Base-by-base conservation (phyloP, 2,329 filamentous ascomycete genomes). In the Penicillium verrucosum region DNA sequence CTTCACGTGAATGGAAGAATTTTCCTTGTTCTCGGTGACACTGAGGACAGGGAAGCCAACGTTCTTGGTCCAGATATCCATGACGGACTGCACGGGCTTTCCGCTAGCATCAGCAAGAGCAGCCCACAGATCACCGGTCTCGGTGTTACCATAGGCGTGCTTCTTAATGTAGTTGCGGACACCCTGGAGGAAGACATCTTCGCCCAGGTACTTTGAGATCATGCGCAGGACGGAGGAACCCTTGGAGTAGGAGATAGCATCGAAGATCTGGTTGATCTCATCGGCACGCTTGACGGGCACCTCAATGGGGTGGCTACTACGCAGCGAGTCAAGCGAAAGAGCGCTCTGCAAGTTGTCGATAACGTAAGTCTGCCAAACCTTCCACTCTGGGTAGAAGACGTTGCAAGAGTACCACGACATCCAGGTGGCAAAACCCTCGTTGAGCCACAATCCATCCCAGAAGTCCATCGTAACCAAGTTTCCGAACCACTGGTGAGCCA, bases 381-480 rank as follows among this genome's bases (percentile, higher is more conserved):
- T 96, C 93, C 93, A 97, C 75, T 97, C 93, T 9, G 93, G 93
- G 77, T 92, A 97, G 80, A 97, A 97, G 56, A 84, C 84, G 73
- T 97, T 93, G 82, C 91, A 95, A 42, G 90, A 92, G 77, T 94
- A 94, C 90, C 91, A 89, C 59, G 89, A 92, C 90, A 94, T 92
- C 86, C 89, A 90, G 38, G 90, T 95, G 32, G 91, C 90, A 67
- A 95, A 95, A 36, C 90, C 90, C 74, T 95, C 90, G 74, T 97
- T 97, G 52, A 97, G 84, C 93, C 93, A 97, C 8, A 97, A 80
- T 53, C 92, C 93, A 75, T 97, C 92, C 93, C 93, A 97, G 82
- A 95, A 97, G 74, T 96, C 92, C 92, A 97, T 97, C 51, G 93
- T 97, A 29, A 97, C 93, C 51, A 97, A 79, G 78, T 97, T 97